Evolutionary conservation across 2,329 filamentous ascomycete genomes (phyloP).

Genomic region (Phoma herbarum): DNA sequence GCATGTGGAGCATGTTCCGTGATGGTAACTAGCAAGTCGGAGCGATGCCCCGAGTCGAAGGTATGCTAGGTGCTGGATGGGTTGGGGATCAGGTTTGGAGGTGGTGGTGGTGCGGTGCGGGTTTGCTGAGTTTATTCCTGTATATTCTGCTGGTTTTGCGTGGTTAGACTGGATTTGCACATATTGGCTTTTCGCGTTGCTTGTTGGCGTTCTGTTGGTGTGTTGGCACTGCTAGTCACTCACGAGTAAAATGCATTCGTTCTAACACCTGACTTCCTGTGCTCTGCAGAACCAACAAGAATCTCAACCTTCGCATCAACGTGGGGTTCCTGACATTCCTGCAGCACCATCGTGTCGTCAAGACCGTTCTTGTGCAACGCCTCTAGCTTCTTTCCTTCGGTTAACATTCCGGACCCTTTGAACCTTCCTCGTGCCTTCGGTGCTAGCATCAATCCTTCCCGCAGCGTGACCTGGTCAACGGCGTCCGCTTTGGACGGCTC

Average conservation of each 20-base stretch:
- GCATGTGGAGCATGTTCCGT: slow-evolving; percentile 60
- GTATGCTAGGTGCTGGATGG: slow-evolving; percentile 14
- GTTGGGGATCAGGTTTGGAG: neutral
- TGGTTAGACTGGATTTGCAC: slow-evolving; percentile 17
- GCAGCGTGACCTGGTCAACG: slow-evolving; percentile 18
- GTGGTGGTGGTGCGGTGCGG: slow-evolving; percentile 11
- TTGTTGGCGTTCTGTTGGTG: slow-evolving; percentile 8
- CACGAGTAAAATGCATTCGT: slow-evolving; percentile 13
- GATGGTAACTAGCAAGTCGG: slow-evolving; percentile 38
- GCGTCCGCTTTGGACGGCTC: slow-evolving; percentile 2
- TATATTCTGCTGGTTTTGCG: slow-evolving; percentile 18
- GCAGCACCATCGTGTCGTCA: slow-evolving; percentile 3
- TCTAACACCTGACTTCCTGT: neutral
- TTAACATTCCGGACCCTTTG: slow-evolving; percentile 12
- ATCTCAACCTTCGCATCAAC: neutral
- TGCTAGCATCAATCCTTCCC: slow-evolving; percentile 16
- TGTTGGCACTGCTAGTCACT: neutral
- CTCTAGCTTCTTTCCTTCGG: slow-evolving; percentile 8
- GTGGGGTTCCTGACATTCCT: slow-evolving; percentile 8
- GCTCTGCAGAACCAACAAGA: neutral
- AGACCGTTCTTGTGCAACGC: slow-evolving; percentile 8
- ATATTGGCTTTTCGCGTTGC: slow-evolving; percentile 17
- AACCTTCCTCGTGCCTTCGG: slow-evolving; percentile 7
- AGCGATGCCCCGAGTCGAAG: neutral
- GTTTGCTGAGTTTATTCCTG: slow-evolving; percentile 15